Evolutionary conservation across 345 rosid genomes (phyloP).

Genomic region (Moricandia arvensis): DNA sequence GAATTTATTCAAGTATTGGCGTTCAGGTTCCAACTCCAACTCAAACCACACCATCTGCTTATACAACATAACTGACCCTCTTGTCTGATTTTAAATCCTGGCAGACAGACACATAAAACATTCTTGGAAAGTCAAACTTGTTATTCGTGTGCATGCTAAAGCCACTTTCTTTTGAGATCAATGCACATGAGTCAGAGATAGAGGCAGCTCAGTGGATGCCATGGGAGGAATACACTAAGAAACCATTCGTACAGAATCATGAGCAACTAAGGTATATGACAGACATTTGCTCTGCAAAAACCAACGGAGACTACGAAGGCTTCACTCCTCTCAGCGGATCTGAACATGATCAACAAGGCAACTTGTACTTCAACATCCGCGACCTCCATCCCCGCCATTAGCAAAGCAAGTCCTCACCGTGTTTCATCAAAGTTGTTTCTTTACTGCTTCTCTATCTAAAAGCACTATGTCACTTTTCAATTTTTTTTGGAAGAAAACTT

Average conservation of each 20-base stretch:
- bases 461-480: conserved; percentile 6
- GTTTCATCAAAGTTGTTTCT: background rate
- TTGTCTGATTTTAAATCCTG: background rate
- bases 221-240: no score
- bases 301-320: no score
- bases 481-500: no score
- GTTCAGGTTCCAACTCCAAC: conserved; percentile 12
- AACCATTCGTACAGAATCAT: no score
- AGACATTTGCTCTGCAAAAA: no score
- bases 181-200: conserved; percentile 71
- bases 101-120: conserved; percentile 70
- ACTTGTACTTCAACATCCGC: no score
- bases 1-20: conserved; percentile 71
- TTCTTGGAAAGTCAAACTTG: conserved; percentile 76
- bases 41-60: background rate
- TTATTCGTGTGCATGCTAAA: conserved; percentile 74
- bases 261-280: no score
- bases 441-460: conserved; percentile 15
- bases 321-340: no score
- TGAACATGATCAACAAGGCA: no score
- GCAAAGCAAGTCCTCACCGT: background rate
- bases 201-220: no score
- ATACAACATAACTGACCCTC: background rate
- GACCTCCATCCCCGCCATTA: conserved; percentile 33
- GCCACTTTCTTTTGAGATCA: conserved; percentile 66